Percentiles rank a stretch among this genome's conserved stretches.
phyloP scores from a whole-genome alignment of 179 eudicot species.

The Spergularia azorica region DNA sequence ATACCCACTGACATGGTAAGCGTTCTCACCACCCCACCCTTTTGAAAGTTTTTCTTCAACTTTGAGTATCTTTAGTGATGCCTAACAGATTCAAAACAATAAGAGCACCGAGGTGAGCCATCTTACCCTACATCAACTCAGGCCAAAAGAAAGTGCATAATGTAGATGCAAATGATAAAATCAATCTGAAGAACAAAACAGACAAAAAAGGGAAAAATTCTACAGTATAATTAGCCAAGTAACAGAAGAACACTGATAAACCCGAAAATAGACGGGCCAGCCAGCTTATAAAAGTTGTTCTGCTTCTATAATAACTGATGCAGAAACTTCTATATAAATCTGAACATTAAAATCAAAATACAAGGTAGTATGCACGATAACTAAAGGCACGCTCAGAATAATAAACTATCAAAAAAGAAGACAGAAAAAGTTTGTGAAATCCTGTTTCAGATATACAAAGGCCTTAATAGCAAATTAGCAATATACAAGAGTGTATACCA shows the following conservation, averaged over 20 bases:
- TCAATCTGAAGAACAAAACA: neutral
- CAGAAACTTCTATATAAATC: neutral
- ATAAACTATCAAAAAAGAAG: too few relatives aligned
- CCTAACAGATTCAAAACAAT: conserved; percentile 41
- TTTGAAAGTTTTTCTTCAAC: conserved; percentile 91
- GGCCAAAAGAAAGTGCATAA: neutral
- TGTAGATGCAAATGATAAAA: neutral
- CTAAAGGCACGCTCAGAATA: neutral
- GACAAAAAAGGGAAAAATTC: neutral
- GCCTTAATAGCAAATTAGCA: neutral
- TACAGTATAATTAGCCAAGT: neutral
- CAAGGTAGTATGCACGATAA: neutral
- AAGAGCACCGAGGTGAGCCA: conserved; percentile 16
- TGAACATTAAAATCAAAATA: neutral
- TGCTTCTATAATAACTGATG: neutral
- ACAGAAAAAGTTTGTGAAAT: neutral
- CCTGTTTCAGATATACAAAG: neutral
- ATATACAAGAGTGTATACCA: neutral
- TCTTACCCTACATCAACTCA: too few relatives aligned
- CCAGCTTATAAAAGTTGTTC: neutral
- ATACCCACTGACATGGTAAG: conserved; percentile 93
- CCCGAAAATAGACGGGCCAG: neutral
- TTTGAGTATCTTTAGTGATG: conserved; percentile 70
- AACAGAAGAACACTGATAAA: neutral
- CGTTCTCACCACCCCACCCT: conserved; percentile 99